phyloP scores from a whole-genome alignment of 148 eudicot genomes.

The Rhododendron ovatum region DNA sequence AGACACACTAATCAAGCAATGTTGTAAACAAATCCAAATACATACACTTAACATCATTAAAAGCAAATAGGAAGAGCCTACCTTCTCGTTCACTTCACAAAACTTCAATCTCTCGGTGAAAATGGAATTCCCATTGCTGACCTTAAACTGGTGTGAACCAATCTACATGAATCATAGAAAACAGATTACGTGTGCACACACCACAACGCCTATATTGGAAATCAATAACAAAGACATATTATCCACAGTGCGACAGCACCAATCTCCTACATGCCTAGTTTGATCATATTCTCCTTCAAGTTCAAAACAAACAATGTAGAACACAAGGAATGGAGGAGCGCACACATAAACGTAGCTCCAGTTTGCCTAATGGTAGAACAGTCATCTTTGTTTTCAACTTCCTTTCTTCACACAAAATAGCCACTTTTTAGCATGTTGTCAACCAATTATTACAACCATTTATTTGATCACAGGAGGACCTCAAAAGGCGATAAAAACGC shows the following conservation, averaged over 20 bases:
- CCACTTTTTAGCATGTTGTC: too few species aligned
- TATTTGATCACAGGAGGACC: too few species aligned
- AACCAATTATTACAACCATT: too few species aligned
- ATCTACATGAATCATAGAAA: constrained; percentile 40
- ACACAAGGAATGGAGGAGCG: not conserved
- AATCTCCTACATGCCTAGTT: not conserved
- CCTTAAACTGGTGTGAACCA: constrained; percentile 98
- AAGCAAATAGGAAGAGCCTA: not conserved
- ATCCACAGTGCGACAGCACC: not conserved
- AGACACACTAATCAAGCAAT: not conserved
- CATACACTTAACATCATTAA: not conserved
- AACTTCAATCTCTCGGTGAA: constrained; percentile 77
- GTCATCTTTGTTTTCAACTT: too few species aligned
- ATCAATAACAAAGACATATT: too few species aligned
- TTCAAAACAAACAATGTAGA: not conserved
- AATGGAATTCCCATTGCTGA: constrained; percentile 87
- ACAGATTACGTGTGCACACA: not conserved
- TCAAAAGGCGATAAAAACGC: too few species aligned
- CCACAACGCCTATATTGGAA: not conserved
- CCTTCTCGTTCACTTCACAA: too few species aligned
- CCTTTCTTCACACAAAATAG: too few species aligned
- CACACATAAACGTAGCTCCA: not conserved
- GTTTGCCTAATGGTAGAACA: too few species aligned
- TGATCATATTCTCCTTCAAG: not conserved
- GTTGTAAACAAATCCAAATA: too few species aligned